These are phyloP conservation scores for Ophiocordyceps robertsii DNA, from an alignment of 2,329 filamentous ascomycete species.

Conservation along the genomic window DNA sequence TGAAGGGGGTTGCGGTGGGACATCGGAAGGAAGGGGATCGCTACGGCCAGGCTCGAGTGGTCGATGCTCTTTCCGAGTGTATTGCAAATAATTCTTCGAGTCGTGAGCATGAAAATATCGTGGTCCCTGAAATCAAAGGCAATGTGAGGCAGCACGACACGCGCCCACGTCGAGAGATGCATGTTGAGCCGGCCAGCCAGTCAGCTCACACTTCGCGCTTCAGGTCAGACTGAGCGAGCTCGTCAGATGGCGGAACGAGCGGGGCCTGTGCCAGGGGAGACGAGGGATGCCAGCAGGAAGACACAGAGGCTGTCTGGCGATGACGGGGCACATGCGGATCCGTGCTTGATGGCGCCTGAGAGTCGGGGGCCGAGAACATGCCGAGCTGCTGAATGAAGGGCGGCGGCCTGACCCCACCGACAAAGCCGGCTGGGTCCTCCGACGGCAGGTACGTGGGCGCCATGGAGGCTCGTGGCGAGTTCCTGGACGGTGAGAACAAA, in stretches of 20 bases:
- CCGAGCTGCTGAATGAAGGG: slow-evolving; percentile 23
- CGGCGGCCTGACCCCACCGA: slow-evolving; percentile 24
- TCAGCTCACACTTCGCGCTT: slow-evolving; percentile 21
- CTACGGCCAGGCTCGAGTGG: not conserved
- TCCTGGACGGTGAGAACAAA: slow-evolving; percentile 31
- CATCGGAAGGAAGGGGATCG: not conserved
- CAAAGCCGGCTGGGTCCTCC: slow-evolving; percentile 24
- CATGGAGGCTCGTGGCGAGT: slow-evolving; percentile 10
- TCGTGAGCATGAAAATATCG: too few relatives aligned
- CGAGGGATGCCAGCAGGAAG: slow-evolving; percentile 20
- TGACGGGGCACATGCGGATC: slow-evolving; percentile 21
- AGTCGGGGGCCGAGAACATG: slow-evolving; percentile 32
- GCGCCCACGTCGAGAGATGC: too few relatives aligned
- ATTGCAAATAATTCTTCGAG: too few relatives aligned
- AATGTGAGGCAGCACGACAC: too few relatives aligned
- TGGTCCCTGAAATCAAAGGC: too few relatives aligned
- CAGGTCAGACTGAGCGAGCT: not conserved
- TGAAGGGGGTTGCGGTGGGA: not conserved
- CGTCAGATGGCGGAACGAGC: slow-evolving; percentile 10
- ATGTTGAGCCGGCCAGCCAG: slow-evolving; percentile 1
- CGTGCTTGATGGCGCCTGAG: slow-evolving; percentile 22
- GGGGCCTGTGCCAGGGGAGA: slow-evolving; percentile 21
- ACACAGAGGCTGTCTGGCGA: slow-evolving; percentile 21
- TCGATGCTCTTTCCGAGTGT: too few relatives aligned
- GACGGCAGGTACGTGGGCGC: slow-evolving; percentile 30